Evolutionary conservation across 2,329 filamentous ascomycete species (phyloP).

Genomic region (Mollisiaceae sp.): DNA sequence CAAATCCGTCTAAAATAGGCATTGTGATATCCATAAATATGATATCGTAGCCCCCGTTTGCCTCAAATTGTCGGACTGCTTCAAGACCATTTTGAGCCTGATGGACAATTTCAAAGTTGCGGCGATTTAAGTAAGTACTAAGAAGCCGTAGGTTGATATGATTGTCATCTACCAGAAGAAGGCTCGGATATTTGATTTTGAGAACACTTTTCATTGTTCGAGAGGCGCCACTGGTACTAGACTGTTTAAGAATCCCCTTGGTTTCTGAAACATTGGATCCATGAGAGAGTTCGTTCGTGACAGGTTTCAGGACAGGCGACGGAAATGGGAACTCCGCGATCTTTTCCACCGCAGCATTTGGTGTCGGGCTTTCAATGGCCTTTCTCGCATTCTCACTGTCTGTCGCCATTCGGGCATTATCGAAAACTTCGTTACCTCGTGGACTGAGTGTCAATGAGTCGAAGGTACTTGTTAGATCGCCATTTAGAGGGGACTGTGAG

Average conservation of each 20-base stretch:
- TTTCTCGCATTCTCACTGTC: slow-evolving; percentile 42
- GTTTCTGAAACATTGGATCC: neutral
- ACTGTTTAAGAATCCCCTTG: neutral
- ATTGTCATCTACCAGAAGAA: slow-evolving; percentile 51
- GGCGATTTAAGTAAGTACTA: slow-evolving; percentile 43
- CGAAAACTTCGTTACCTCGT: slow-evolving; percentile 37
- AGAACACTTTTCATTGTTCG: neutral
- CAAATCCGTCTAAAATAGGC: slow-evolving; percentile 59
- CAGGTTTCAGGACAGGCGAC: neutral
- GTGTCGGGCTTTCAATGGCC: slow-evolving; percentile 41
- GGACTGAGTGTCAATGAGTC: slow-evolving; percentile 37
- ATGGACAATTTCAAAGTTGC: slow-evolving; percentile 47
- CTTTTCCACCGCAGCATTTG: slow-evolving; percentile 36
- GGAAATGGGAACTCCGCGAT: slow-evolving; percentile 41
- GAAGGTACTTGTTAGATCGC: slow-evolving; percentile 38
- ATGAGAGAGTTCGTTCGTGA: slow-evolving; percentile 11
- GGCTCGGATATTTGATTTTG: slow-evolving; percentile 24
- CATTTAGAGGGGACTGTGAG: slow-evolving; percentile 22
- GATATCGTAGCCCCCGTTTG: slow-evolving; percentile 47
- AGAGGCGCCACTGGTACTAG: neutral
- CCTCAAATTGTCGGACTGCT: slow-evolving; percentile 51
- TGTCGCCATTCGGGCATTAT: slow-evolving; percentile 42
- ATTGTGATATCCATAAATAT: slow-evolving; percentile 58
- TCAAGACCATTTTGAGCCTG: slow-evolving; percentile 54
- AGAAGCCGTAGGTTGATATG: slow-evolving; percentile 49